These are phyloP conservation scores for Coemansia javaensis DNA, from an alignment of 192 early-diverging fungal species.

Conservation along the genomic window DNA sequence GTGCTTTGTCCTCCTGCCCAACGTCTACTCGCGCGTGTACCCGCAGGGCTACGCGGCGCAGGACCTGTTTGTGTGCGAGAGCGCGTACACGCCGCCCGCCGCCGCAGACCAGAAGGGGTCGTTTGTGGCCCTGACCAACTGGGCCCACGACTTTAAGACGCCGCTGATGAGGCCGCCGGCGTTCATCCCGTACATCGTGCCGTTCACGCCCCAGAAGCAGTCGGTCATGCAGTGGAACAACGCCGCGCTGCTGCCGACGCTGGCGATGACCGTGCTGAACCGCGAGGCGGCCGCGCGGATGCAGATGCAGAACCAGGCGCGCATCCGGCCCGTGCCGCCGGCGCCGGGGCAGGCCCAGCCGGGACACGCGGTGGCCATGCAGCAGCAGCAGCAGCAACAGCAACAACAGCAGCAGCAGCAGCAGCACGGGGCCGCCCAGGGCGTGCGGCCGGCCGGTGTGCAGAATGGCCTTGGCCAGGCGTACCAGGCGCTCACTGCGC, in stretches of 20 bases:
- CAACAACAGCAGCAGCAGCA: slow-evolving; percentile 8
- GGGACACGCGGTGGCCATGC: background rate
- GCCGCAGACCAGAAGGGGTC: slow-evolving; percentile 8
- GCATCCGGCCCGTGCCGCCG: slow-evolving; percentile 6
- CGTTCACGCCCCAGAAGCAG: slow-evolving; percentile 32
- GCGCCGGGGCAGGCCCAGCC: background rate
- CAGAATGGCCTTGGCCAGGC: slow-evolving; percentile 15
- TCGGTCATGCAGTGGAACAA: slow-evolving; percentile 27
- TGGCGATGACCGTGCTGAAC: slow-evolving; percentile 38
- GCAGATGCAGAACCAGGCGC: slow-evolving; percentile 15
- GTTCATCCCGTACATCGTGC: slow-evolving; percentile 38
- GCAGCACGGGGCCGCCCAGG: background rate
- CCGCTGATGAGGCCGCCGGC: slow-evolving; percentile 39
- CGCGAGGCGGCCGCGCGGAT: slow-evolving; percentile 30
- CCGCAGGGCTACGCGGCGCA: slow-evolving; percentile 40
- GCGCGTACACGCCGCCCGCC: slow-evolving; percentile 14
- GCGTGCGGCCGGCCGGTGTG: background rate
- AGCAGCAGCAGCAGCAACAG: slow-evolving; percentile 13
- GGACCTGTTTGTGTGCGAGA: slow-evolving; percentile 45
- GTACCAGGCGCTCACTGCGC: slow-evolving; percentile 12
- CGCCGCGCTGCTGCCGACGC: slow-evolving; percentile 22
- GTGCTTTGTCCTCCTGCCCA: slow-evolving; percentile 40
- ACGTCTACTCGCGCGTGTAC: slow-evolving; percentile 43
- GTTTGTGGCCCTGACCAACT: slow-evolving; percentile 33
- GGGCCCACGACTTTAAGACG: slow-evolving; percentile 46